Base-by-base conservation (phyloP, 1,284 basidiomycete genomes). In the Puccinia coronata region DNA sequence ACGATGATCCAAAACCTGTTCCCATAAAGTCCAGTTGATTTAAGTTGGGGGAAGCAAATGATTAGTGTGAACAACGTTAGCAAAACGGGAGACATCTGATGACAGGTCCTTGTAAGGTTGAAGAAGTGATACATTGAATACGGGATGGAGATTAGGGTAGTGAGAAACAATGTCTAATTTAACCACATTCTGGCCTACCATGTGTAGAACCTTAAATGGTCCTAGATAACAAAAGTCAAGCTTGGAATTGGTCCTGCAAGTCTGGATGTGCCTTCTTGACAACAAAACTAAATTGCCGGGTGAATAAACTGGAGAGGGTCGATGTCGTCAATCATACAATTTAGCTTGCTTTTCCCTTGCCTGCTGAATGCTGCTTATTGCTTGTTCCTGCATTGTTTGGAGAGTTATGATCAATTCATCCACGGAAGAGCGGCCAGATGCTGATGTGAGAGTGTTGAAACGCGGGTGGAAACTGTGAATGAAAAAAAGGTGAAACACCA, bases 71-170 rank as follows among this genome's bases (percentile, higher is more conserved):
- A 16, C 16, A 16, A 43, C n/a, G n/a, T 43, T 43, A 16, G 8
- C 43, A 16, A 43, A 43, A 8, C 16, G 6, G 8, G 43, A 43
- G 16, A 16, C 43, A 43, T 16, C 16, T 43, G 43, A 8, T 43
- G 43, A 8, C 43, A 16, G 43, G 8, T 43, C 43, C 16, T 43
- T 6, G 16, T 43, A 43, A 16, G 43, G 43, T 8, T 6, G 6
- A 6, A 43, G 43, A 6, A 78, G 28, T n/a, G 41, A 20, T 16
- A 69, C 49, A 59, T 79, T 79, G 36, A 79, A 79, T 18, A 79
- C 76, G 1, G 76, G 76, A 39, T 79, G 76, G 9, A 79, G 23
- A 25, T 69, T 67, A 1, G 63, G 31, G 18, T 55, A 79, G 0
- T 69, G 34, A 11, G 1, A 20, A 9, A 8, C n/a, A 14, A 70